Base-by-base conservation (phyloP, 2,329 filamentous ascomycete genomes). In the Aschersonia sp. region DNA sequence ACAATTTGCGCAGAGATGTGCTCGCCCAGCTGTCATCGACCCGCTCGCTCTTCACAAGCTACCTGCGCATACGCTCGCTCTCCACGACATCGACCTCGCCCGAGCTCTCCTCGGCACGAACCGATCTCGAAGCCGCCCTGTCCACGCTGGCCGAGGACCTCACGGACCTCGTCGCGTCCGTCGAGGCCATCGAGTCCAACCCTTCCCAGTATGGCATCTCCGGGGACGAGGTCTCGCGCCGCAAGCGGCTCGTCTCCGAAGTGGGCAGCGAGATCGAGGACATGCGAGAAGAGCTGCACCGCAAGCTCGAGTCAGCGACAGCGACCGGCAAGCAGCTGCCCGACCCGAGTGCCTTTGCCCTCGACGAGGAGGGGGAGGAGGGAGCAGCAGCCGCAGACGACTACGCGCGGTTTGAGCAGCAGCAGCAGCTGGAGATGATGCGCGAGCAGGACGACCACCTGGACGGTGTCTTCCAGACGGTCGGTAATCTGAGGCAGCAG, bases 11-110 rank as follows among this genome's bases (percentile, higher is more conserved):
- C 62, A 95, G 88, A 67, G 92, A 98, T 68, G 87, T 97, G 55
- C 81, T 94, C 55, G 70, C 81, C 53, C 84, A 94, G 51, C 81
- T 98, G 53, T 76, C 83, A 54, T 79, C 79, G 11, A 84, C 87
- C 47, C 83, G 90, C 8, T 83, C 89, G 46, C 81, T 95, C 49
- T 95, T 95, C 73, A 82, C 85, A 53, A 95, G 89, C 12, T 98
- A 95, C 71, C 77, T 95, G 42, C 90, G 92, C 61, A 98, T 98
- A 68, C 87, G 88, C 60, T 92, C 88, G 43, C 82, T 94, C 30
- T 77, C 82, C 50, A 82, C 81, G 41, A 76, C 78, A 7, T 68
- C 81, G 11, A 72, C 73, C 42, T 89, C 86, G 14, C 88, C 87
- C 10, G 92, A 98, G 63, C 86, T 98, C 50, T 78, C 85, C 59